Conservation (phyloP, 495 filamentous ascomycete genomes). For the Aspergillus kassunensis region DNA sequence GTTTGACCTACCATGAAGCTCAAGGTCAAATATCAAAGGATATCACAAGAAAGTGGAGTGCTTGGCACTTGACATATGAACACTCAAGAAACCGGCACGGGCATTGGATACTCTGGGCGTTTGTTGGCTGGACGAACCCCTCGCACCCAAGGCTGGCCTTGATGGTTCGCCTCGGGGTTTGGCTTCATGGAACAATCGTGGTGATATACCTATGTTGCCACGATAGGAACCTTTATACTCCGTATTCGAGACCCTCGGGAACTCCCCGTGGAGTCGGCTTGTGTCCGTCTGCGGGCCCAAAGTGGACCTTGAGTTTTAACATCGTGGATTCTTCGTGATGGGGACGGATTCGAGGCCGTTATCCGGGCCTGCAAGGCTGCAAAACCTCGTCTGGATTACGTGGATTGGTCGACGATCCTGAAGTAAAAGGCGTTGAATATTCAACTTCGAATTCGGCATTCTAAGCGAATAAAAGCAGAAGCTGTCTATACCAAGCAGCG, state of each 20-base stretch:
- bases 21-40: background rate
- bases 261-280: conserved; percentile 8
- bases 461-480: background rate
- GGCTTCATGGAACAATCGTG: too few species aligned
- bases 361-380: background rate
- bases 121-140: background rate
- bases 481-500: background rate
- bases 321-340: too few species aligned
- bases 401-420: background rate
- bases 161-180: too few species aligned
- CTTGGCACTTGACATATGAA: conserved; percentile 1
- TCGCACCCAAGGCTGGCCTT: background rate
- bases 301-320: background rate
- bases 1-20: background rate
- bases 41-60: conserved; percentile 1
- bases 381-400: background rate
- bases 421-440: background rate
- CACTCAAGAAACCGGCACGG: conserved; percentile 14
- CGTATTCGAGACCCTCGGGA: background rate
- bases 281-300: background rate
- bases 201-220: background rate
- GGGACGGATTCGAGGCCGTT: too few species aligned
- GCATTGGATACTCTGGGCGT: background rate
- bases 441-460: conserved; percentile 4
- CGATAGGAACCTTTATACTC: background rate